Base-by-base conservation (phyloP, 257 asterid species). In the Mitragyna speciosa region DNA sequence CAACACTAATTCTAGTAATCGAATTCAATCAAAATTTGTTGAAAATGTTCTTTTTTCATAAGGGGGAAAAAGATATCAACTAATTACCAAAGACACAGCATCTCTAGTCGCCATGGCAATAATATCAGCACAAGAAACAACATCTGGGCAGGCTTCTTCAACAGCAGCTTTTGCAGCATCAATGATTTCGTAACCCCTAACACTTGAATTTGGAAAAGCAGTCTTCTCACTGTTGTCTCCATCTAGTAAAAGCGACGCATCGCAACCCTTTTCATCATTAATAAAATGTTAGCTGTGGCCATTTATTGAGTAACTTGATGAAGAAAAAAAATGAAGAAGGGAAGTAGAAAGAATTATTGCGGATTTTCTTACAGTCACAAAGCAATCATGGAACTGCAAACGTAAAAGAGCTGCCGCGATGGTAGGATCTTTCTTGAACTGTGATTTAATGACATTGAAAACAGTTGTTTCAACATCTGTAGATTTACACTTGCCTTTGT, bases 101-200 rank as follows among this genome's bases (percentile, higher is more conserved):
- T 83, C 88, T 73, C 86, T 69, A 12, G 88, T 76, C n/a, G 83
- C 83, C 75, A 85, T 47, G 1, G 84, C 20, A 36, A 85, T 70
- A 36, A 83, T 85, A 79, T 85, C 88, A 28, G 88, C 83, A 78
- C 88, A 85, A 1, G 88, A 85, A 1, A 85, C 86, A 12, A 83
- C 74, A 73, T 76, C 82, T 9, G 86, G 86, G 12, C 83, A 80
- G 30, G 65, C 54, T 20, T 65, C 70, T 41, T 80, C 83, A 12
- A 80, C 28, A 12, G 77, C 52, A 47, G 43, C 33, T 22, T 80
- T 80, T 64, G 75, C 79, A 6, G 45, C 74, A 48, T 80, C 83
- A 20, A 80, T 80, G 74, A 80, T 36, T 12, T 80, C 83, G 26
- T 63, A 80, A 8, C 83, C 83, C 24, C 79, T 45, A 10, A 80